Conservation (phyloP, 2,329 filamentous ascomycete species). For the Eurotiales sp. region DNA sequence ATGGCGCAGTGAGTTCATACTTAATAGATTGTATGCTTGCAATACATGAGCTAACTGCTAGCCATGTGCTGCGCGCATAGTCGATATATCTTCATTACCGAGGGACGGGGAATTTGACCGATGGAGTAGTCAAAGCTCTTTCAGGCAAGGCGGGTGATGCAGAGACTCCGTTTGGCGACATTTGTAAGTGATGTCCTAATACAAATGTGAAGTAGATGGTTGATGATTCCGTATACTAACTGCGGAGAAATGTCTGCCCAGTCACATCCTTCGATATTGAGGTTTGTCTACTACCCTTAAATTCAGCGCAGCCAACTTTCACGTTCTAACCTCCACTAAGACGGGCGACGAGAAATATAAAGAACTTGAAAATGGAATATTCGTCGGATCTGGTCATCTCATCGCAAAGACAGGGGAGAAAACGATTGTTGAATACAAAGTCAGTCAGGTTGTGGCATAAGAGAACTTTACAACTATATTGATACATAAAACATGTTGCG, state of each 20-base stretch:
- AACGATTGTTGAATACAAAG: slow-evolving; percentile 40
- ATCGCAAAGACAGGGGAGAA: slow-evolving; percentile 33
- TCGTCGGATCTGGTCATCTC: slow-evolving; percentile 41
- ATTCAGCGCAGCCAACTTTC: not conserved
- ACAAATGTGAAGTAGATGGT: not conserved
- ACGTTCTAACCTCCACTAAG: slow-evolving; percentile 18
- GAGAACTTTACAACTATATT: slow-evolving; percentile 7
- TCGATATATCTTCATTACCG: slow-evolving; percentile 40
- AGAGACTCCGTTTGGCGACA: slow-evolving; percentile 37
- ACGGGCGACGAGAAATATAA: slow-evolving; percentile 42
- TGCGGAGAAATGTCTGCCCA: slow-evolving; percentile 11
- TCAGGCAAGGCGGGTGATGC: slow-evolving; percentile 27
- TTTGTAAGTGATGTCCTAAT: slow-evolving; percentile 29
- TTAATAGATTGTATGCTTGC: too few relatives aligned
- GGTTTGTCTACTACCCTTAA: slow-evolving; percentile 19
- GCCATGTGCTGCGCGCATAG: slow-evolving; percentile 13
- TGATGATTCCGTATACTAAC: not conserved
- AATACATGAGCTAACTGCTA: not conserved
- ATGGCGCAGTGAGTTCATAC: slow-evolving; percentile 28
- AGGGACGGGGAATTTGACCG: slow-evolving; percentile 34
- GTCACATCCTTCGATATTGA: slow-evolving; percentile 38
- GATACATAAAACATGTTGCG: not conserved
- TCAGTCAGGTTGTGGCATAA: slow-evolving; percentile 34
- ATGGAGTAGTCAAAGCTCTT: slow-evolving; percentile 32
- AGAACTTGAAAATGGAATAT: slow-evolving; percentile 37